phyloP scores from a whole-genome alignment of 139 green algal genomes.

The Trebouxia sp. region DNA sequence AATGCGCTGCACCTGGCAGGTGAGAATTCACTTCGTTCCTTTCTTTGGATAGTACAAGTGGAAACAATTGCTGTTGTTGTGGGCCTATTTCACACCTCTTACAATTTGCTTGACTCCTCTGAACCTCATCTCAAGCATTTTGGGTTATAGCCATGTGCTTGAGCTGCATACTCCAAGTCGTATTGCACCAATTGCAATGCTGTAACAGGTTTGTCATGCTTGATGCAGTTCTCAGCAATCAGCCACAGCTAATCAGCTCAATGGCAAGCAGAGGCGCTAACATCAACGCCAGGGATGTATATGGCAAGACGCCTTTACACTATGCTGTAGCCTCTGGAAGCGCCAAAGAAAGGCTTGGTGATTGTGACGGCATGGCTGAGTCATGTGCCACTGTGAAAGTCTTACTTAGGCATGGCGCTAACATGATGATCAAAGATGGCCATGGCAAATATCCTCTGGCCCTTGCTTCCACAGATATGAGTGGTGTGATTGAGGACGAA shows the following conservation, averaged over 20 bases:
- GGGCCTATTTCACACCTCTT: neutral
- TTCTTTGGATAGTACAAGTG: too few species aligned
- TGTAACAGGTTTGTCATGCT: neutral
- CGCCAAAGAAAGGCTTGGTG: neutral
- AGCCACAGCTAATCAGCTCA: neutral
- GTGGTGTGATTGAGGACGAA: slow-evolving; percentile 10
- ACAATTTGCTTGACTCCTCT: too few species aligned
- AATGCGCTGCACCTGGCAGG: slow-evolving; percentile 23
- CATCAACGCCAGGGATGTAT: neutral
- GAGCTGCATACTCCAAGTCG: too few species aligned
- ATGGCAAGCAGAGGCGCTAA: slow-evolving; percentile 23
- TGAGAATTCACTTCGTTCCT: neutral
- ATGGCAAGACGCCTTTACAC: slow-evolving; percentile 14
- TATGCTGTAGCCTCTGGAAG: slow-evolving; percentile 13
- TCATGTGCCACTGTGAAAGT: slow-evolving; percentile 5
- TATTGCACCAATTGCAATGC: neutral
- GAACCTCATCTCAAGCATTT: too few species aligned
- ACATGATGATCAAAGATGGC: slow-evolving; percentile 7
- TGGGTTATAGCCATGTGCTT: too few species aligned
- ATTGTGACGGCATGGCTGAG: neutral
- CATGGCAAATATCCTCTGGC: slow-evolving; percentile 7
- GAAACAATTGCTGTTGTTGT: neutral
- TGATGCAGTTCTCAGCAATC: slow-evolving; percentile 6
- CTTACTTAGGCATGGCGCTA: neutral
- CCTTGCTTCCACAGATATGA: slow-evolving; percentile 7